Evolutionary conservation across 495 filamentous ascomycete genomes (phyloP).

Genomic region (Aspergillus campestris): DNA sequence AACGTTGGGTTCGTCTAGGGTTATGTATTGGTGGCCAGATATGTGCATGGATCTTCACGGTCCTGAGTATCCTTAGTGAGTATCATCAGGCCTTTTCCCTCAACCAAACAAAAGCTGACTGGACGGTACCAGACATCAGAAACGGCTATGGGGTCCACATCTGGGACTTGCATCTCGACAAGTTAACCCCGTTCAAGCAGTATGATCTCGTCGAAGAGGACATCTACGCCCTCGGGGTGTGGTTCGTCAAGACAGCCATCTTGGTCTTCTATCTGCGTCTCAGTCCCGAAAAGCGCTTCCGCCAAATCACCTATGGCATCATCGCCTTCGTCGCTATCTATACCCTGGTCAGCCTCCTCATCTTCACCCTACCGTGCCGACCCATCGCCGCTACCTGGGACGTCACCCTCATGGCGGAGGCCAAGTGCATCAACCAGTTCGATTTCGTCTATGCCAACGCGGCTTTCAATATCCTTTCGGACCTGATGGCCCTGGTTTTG

Average conservation of each 20-base stretch:
- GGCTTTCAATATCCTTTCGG: slow-evolving; percentile 3
- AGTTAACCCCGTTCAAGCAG: slow-evolving; percentile 6
- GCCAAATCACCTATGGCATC: slow-evolving; percentile 6
- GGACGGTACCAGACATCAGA: slow-evolving; percentile 1
- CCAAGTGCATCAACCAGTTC: slow-evolving; percentile 3
- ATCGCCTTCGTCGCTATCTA: slow-evolving; percentile 12
- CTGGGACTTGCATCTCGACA: slow-evolving; percentile 5
- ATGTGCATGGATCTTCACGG: slow-evolving; percentile 7
- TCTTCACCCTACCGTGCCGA: slow-evolving; percentile 4
- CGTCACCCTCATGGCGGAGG: slow-evolving; percentile 1
- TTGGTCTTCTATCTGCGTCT: slow-evolving; percentile 34
- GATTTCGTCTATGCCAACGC: slow-evolving; percentile 9
- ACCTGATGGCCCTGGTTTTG: slow-evolving; percentile 4
- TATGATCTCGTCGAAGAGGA: slow-evolving; percentile 5
- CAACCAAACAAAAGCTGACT: too few relatives aligned
- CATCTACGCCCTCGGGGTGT: slow-evolving; percentile 6
- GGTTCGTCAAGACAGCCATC: slow-evolving; percentile 23
- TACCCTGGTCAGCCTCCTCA: slow-evolving; percentile 8
- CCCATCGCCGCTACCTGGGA: slow-evolving; percentile 4
- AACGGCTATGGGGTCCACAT: slow-evolving; percentile 15
- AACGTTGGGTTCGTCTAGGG: background rate
- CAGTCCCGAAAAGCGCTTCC: slow-evolving; percentile 16
- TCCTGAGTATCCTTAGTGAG: slow-evolving; percentile 4
- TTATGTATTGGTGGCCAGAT: slow-evolving; percentile 1
- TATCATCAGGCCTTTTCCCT: background rate